These are phyloP conservation scores for Powellomyces hirtus DNA, from an alignment of 192 early-diverging fungal species.

Conservation along the genomic window DNA sequence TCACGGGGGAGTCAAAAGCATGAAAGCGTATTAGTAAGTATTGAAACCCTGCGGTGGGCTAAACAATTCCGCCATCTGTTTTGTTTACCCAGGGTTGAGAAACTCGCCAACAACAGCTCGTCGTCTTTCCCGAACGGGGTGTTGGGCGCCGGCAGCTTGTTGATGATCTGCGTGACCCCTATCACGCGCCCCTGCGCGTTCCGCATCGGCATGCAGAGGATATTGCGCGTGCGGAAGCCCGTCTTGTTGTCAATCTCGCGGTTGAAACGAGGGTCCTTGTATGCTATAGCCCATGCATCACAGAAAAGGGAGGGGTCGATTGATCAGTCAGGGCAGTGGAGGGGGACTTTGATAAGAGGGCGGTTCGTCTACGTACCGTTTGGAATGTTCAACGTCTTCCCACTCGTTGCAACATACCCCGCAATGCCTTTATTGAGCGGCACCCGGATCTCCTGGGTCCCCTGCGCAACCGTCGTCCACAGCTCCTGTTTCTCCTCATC, in stretches of 20 bases:
- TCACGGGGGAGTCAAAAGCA: no score
- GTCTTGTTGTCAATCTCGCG: slow-evolving; percentile 46
- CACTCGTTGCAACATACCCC: slow-evolving; percentile 47
- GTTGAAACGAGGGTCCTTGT: slow-evolving; percentile 53
- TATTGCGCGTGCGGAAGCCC: slow-evolving; percentile 51
- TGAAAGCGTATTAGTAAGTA: no score
- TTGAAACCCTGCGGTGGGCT: no score
- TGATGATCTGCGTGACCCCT: slow-evolving; percentile 53
- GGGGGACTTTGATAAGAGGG: not conserved
- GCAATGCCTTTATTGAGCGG: slow-evolving; percentile 52
- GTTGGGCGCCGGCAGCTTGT: slow-evolving; percentile 41
- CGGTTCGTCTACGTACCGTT: slow-evolving; percentile 38
- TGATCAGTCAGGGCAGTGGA: not conserved
- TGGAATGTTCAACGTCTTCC: slow-evolving; percentile 47
- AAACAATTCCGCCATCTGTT: no score
- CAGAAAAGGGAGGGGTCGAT: no score
- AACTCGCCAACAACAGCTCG: slow-evolving; percentile 36
- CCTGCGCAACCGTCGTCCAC: slow-evolving; percentile 54
- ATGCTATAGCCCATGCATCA: slow-evolving; percentile 42
- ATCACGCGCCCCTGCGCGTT: slow-evolving; percentile 38
- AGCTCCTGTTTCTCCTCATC: slow-evolving; percentile 47
- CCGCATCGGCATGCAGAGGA: slow-evolving; percentile 52
- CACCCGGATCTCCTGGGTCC: slow-evolving; percentile 50
- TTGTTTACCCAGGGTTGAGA: slow-evolving; percentile 37
- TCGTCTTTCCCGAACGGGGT: slow-evolving; percentile 43